Evolutionary conservation across 1,284 basidiomycete species (phyloP), one percentile per base, ranked within the genome.

Genomic region (Phellinidium pouzarii): DNA sequence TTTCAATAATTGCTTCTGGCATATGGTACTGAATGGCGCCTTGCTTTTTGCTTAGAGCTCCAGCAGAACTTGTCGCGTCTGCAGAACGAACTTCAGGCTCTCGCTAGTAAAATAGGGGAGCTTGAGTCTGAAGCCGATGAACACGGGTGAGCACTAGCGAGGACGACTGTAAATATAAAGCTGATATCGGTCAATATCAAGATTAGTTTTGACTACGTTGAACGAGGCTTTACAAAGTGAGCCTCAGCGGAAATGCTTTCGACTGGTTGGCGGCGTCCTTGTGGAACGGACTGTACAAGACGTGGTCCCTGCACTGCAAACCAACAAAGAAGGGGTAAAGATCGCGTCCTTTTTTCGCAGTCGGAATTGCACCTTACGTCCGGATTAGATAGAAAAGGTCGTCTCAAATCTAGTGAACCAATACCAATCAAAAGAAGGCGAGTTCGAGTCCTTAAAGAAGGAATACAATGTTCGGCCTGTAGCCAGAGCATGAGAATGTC

Each of bases 241-340:
- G 56, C 93, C 95, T 22, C 78, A 84, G 64, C 84, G 96, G 56
- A 94, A 92, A 71, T 99, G 96, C 70, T 99, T 98, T 71, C 84
- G 96, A 46, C 77, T 99, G 60, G 90, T 99, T 57, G 96, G 96
- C 9, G 96, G 95, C 26, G 87, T 97, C 2, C 79, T 99, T 7
- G 94, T 98, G 23, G 94, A 99, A 68, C 80, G 94, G 44, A 98
- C 93, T 0, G 96, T 99, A 43, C 86, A 89, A 65, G 96, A 99
- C 62, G 93, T 99, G 29, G 84, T 93, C 29, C 95, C 95, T 38
- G 84, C 89, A 20, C 70, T 97, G 40, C 80, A 91, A 67, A 91
- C 84, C 12, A 95, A 94, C 64, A 78, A 81, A 50, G 80, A 90
- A 61, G 91, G 91, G 56, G 91, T 93, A 62, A 59, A 68, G 7